phyloP scores from a whole-genome alignment of 495 filamentous ascomycete species.

The Friedmanniomyces endolithicus region DNA sequence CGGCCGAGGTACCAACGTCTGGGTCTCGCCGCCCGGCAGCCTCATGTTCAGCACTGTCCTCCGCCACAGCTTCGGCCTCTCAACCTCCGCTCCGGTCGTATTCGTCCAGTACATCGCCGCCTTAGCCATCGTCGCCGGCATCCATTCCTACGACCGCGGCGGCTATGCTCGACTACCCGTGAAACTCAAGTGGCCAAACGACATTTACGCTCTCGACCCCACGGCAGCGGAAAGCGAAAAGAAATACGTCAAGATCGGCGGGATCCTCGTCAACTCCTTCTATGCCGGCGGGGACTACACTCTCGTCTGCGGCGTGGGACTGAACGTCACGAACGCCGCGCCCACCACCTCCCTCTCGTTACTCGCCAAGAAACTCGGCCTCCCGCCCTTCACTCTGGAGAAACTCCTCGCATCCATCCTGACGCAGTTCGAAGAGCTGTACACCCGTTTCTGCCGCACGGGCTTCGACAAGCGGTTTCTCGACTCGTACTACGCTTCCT shows the following conservation, averaged over 20 bases:
- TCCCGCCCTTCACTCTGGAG: slow-evolving; percentile 55
- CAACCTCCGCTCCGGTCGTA: slow-evolving; percentile 65
- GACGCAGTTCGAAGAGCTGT: slow-evolving; percentile 64
- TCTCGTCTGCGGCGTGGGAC: slow-evolving; percentile 75
- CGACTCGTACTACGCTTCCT: slow-evolving; percentile 66
- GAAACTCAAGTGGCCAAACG: slow-evolving; percentile 95
- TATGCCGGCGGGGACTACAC: slow-evolving; percentile 69
- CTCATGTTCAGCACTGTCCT: slow-evolving; percentile 81
- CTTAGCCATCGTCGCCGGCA: slow-evolving; percentile 76
- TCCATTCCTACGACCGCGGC: slow-evolving; percentile 56
- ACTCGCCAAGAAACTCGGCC: slow-evolving; percentile 32
- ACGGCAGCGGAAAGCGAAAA: slow-evolving; percentile 14
- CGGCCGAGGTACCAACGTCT: slow-evolving; percentile 83
- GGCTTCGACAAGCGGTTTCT: slow-evolving; percentile 67
- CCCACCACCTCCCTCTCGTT: slow-evolving; percentile 81
- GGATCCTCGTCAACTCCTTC: slow-evolving; percentile 82
- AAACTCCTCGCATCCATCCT: slow-evolving; percentile 74
- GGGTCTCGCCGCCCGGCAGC: slow-evolving; percentile 80
- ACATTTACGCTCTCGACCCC: slow-evolving; percentile 74
- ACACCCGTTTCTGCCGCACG: slow-evolving; percentile 54
- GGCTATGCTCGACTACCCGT: slow-evolving; percentile 66
- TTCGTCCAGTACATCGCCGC: slow-evolving; percentile 91
- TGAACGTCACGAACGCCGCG: slow-evolving; percentile 76
- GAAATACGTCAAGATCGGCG: slow-evolving; percentile 81
- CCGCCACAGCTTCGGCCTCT: slow-evolving; percentile 61